A percentile compares a stretch with the other conserved stretches of the same genome.
phyloP scores from a whole-genome alignment of 768 basidiomycete species.

The Auriscalpium orientale region DNA sequence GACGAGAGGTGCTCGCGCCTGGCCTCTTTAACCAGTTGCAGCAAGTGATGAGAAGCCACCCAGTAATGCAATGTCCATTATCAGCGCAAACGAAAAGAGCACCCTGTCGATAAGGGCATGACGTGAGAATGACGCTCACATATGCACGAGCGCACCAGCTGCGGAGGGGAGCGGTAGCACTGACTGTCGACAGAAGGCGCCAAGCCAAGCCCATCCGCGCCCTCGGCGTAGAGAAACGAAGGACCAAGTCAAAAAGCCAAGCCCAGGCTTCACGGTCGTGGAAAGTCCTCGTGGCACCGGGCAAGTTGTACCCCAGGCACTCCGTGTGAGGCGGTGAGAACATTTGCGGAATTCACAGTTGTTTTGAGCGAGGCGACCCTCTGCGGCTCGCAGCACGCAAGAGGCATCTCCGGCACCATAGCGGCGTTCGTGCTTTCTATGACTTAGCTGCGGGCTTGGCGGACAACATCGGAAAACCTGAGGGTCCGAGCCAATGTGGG shows the following conservation, averaged over 20 bases:
- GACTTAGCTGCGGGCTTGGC: neutral
- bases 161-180: neutral
- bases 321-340: neutral
- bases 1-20: neutral
- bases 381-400: neutral
- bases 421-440: neutral
- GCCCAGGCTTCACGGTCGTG: neutral
- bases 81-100: neutral
- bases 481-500: too few relatives aligned
- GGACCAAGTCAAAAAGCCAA: neutral
- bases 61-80: neutral
- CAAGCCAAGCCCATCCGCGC: neutral
- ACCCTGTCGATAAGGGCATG: neutral
- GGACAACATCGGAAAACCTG: neutral
- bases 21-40: neutral
- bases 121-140: slow-evolving; percentile 3
- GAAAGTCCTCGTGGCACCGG: slow-evolving; percentile 3
- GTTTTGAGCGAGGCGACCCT: neutral
- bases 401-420: neutral
- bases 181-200: neutral
- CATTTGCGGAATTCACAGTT: neutral
- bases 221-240: neutral
- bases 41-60: neutral
- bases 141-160: neutral
- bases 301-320: slow-evolving; percentile 2